A percentile compares a stretch with the other conserved stretches of the same genome.
These are phyloP conservation scores for Atkinsonella texensis DNA, from an alignment of 2,329 filamentous ascomycete species.

Conservation along the genomic window DNA sequence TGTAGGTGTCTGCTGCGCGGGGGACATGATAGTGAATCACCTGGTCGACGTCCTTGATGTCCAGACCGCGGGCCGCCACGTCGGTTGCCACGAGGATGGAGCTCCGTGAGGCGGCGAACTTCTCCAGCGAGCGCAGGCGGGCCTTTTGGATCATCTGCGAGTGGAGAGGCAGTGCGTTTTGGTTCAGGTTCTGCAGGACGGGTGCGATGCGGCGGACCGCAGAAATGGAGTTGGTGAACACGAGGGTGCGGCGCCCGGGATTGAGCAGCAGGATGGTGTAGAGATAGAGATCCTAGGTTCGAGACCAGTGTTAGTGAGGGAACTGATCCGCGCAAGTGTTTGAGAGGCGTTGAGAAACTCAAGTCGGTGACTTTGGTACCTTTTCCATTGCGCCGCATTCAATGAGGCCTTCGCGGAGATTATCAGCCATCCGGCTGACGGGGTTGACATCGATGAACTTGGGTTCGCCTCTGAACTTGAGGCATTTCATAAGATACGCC, in stretches of 20 bases:
- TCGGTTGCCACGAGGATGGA: conserved; percentile 81
- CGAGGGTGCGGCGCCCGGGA: conserved; percentile 65
- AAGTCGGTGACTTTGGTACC: conserved; percentile 30
- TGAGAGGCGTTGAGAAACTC: neutral
- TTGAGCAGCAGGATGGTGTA: conserved; percentile 80
- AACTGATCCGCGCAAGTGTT: no score
- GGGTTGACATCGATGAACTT: conserved; percentile 92
- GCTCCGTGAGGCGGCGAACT: conserved; percentile 59
- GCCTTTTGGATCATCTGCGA: conserved; percentile 96
- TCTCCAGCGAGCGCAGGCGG: conserved; percentile 81
- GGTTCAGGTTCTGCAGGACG: conserved; percentile 68
- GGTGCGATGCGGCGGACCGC: conserved; percentile 78
- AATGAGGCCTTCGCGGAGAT: conserved; percentile 77
- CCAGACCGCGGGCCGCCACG: conserved; percentile 83
- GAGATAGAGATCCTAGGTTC: conserved; percentile 67
- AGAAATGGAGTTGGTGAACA: conserved; percentile 95
- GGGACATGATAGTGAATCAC: conserved; percentile 95
- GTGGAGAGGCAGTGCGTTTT: conserved; percentile 69
- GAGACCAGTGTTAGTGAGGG: conserved; percentile 9
- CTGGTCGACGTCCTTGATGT: conserved; percentile 80
- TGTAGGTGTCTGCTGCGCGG: conserved; percentile 81
- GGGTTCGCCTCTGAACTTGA: conserved; percentile 77
- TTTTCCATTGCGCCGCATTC: conserved; percentile 93
- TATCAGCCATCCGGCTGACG: conserved; percentile 72
- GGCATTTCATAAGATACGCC: conserved; percentile 81